Percentiles rank a stretch among this genome's conserved stretches.
Conservation (phyloP, 805 yeast species). For the Metschnikowia lunata region DNA sequence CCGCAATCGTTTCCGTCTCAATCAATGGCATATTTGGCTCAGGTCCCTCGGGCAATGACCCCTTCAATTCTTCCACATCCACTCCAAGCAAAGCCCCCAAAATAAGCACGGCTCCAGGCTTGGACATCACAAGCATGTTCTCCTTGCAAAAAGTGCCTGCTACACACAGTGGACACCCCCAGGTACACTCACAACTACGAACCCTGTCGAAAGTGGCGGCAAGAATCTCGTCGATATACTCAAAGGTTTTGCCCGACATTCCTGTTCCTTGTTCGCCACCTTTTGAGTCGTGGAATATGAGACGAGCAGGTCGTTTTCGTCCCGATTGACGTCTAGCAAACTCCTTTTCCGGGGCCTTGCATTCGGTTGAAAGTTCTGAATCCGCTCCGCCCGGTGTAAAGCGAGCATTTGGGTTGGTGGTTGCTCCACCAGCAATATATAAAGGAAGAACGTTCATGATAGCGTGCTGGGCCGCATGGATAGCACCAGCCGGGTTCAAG, state of each 20-base stretch:
- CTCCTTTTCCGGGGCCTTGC: slow-evolving; percentile 97
- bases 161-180: slow-evolving; percentile 87
- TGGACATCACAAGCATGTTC: slow-evolving; percentile 75
- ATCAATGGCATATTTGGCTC: slow-evolving; percentile 71
- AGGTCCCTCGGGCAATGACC: slow-evolving; percentile 62
- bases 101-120: slow-evolving; percentile 75
- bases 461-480: slow-evolving; percentile 96
- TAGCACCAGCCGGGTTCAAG: slow-evolving; percentile 78
- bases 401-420: slow-evolving; percentile 34
- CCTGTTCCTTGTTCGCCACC: slow-evolving; percentile 84
- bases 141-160: slow-evolving; percentile 81
- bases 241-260: slow-evolving; percentile 72
- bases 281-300: slow-evolving; percentile 77
- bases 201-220: slow-evolving; percentile 56
- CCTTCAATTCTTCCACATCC: slow-evolving; percentile 38
- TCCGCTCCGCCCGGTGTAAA: slow-evolving; percentile 30
- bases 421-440: slow-evolving; percentile 65
- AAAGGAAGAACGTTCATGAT: slow-evolving; percentile 74
- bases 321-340: slow-evolving; percentile 70
- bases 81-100: slow-evolving; percentile 58
- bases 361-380: slow-evolving; percentile 79
- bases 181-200: slow-evolving; percentile 61
- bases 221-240: slow-evolving; percentile 64
- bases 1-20: slow-evolving; percentile 62
- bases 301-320: slow-evolving; percentile 80